Base-by-base conservation (phyloP, 257 asterid species). In the Gardenia jasminoides region DNA sequence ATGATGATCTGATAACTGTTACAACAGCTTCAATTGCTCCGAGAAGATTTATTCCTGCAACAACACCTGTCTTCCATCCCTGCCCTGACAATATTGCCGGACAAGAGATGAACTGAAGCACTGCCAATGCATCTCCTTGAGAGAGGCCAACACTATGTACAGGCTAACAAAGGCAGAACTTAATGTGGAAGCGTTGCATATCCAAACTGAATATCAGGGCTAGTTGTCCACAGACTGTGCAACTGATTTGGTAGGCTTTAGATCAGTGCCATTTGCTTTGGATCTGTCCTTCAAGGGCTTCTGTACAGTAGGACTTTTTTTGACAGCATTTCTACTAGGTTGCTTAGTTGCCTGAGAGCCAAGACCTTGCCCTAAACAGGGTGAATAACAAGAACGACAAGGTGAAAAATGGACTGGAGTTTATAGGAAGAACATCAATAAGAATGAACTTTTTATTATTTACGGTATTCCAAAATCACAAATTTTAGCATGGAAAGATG, bases 231-330 rank as follows among this genome's bases (percentile, higher is more conserved):
- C 74, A n/a, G 77, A 69, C 68, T 78, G 86, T 52, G 81, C 73
- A 69, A 84, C 75, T 41, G 65, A 61, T 79, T 80, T 84, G 74
- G 91, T 79, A 70, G 89, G 76, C 80, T 87, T 85, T 16, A 76
- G 79, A 79, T 79, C 91, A 78, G 72, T 76, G 56, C 84, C 89
- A 43, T 86, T 85, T 75, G 39, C 39, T 75, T 82, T 87, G 54
- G 80, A 67, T 81, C 76, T 90, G 71, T 89, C 91, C 87, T 90
- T 88, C 70, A 70, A 80, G 19, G 86, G 85, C 83, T 85, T 90
- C 33, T 82, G 82, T 47, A 82, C 80, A 72, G 80, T 78, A 68
- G 90, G 84, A 31, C 94, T 86, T 81, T 74, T 90, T 88, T 84
- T 89, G 56, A 86, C 79, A 6, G 85, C 82, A 77, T 80, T 78